These are phyloP conservation scores for Pseudopithomyces maydicus DNA, from an alignment of 2,329 filamentous ascomycete genomes.

Conservation along the genomic window DNA sequence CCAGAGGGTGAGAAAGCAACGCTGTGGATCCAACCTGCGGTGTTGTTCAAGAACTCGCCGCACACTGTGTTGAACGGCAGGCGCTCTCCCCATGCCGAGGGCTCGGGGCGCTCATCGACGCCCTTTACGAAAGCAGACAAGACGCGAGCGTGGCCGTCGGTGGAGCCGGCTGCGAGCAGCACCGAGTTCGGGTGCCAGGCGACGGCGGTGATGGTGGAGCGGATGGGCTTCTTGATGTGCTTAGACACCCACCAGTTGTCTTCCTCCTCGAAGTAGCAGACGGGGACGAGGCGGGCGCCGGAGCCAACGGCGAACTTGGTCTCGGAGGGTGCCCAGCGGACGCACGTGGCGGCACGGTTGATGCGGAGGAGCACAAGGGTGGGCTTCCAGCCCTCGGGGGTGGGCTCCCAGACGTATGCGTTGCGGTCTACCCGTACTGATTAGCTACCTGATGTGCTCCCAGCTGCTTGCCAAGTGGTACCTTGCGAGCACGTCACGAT, in stretches of 20 bases:
- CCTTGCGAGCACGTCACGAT: slow-evolving; percentile 98
- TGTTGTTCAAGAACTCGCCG: slow-evolving; percentile 94
- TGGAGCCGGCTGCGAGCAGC: slow-evolving; percentile 91
- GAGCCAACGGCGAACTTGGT: slow-evolving; percentile 97
- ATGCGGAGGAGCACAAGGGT: slow-evolving; percentile 96
- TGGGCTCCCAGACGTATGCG: slow-evolving; percentile 96
- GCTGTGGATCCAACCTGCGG: slow-evolving; percentile 94
- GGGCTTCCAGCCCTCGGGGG: slow-evolving; percentile 91
- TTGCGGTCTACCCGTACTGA: slow-evolving; percentile 75
- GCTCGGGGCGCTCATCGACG: slow-evolving; percentile 82
- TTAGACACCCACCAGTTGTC: slow-evolving; percentile 99
- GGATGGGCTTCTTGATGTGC: slow-evolving; percentile 98
- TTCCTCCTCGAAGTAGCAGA: slow-evolving; percentile 99
- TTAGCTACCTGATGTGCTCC: slow-evolving; percentile 20
- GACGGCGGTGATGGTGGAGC: slow-evolving; percentile 92
- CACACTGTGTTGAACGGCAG: slow-evolving; percentile 98
- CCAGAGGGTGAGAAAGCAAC: slow-evolving; percentile 92
- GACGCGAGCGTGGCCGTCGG: slow-evolving; percentile 93
- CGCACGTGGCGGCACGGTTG: slow-evolving; percentile 94
- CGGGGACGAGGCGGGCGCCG: slow-evolving; percentile 89
- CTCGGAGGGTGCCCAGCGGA: slow-evolving; percentile 96
- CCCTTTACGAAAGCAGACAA: slow-evolving; percentile 97
- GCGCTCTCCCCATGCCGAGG: slow-evolving; percentile 90
- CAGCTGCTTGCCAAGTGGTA: slow-evolving; percentile 43
- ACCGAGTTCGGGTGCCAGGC: slow-evolving; percentile 98